phyloP scores from a whole-genome alignment of 495 filamentous ascomycete genomes.

The Hypoxylon rickii region DNA sequence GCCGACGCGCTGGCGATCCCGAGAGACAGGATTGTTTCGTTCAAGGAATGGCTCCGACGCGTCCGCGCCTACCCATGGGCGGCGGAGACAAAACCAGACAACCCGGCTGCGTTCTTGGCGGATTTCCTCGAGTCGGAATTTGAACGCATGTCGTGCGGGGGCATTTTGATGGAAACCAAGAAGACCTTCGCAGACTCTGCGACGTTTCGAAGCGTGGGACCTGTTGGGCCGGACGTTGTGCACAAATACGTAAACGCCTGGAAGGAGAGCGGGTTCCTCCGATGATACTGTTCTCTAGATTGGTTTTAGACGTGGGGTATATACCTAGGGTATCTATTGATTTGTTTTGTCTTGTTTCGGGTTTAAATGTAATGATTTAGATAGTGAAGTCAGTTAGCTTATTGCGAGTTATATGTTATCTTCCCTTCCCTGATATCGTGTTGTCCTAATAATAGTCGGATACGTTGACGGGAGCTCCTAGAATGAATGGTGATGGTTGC shows the following conservation, averaged over 20 bases:
- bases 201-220: conserved; percentile 39
- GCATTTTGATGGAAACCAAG: conserved; percentile 48
- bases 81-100: not conserved
- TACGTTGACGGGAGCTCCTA: too few relatives aligned
- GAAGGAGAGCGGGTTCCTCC: conserved; percentile 39
- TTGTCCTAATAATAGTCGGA: too few relatives aligned
- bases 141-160: conserved; percentile 18
- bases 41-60: conserved; percentile 24
- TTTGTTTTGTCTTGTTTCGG: not conserved
- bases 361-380: too few relatives aligned
- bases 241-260: conserved; percentile 47
- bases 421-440: too few relatives aligned
- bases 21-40: conserved; percentile 21
- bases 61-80: conserved; percentile 9
- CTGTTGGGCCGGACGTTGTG: conserved; percentile 44
- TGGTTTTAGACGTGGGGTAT: not conserved
- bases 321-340: not conserved
- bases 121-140: conserved; percentile 1
- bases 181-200: conserved; percentile 48
- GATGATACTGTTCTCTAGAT: not conserved
- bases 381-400: not conserved
- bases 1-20: conserved; percentile 47
- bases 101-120: not conserved
- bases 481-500: too few relatives aligned
- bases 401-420: too few relatives aligned